Evolutionary conservation across 1,139 yeast genomes (phyloP), one percentile per base, ranked within the genome.

Genomic region (Candida smagusa): DNA sequence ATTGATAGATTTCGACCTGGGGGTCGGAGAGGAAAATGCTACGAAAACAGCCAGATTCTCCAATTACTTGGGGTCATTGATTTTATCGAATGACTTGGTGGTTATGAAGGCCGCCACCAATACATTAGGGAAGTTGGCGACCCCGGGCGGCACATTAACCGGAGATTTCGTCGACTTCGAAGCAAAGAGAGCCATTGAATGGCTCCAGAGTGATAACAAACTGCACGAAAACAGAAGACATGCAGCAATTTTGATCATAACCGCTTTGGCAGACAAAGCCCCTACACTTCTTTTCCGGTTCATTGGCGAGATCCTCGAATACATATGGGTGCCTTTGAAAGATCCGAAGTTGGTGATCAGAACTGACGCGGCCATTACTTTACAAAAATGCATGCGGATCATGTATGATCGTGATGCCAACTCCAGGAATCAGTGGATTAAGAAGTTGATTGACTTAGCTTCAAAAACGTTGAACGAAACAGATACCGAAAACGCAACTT

Each of bases 141-240:
- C 84, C 2, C 90, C 95, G 0, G 95, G 96, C 21, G 94, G 95
- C 1, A 79, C 94, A 2, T 65, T 89, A 39, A 87, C 96, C 0
- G 89, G 95, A 1, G 97, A 89, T 40, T 84, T 92, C 59, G 97
- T 92, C 22, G 97, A 90, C 46, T 85, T 81, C 50, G 97, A 92
- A 57, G 94, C 94, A 9, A 86, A 85, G 53, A 73, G 89, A 39
- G 89, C 96, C 33, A 72, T 90, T 37, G 97, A 92, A 58, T 85
- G 97, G 95, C 72, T 92, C 26, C 90, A 85, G 40, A 72, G 83
- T 16, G 81, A 78, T 35, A 90, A 84, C 48, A 82, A 87, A 48
- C 90, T 84, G 53, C 69, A 68, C 43, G 96, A 88, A 50, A 77
- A 77, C 38, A 76, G 95, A 52, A 77, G 95, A 45, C 96, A 89